These are phyloP conservation scores for Exserohilum rostratum DNA, from an alignment of 2,329 filamentous ascomycete genomes.

Conservation along the genomic window DNA sequence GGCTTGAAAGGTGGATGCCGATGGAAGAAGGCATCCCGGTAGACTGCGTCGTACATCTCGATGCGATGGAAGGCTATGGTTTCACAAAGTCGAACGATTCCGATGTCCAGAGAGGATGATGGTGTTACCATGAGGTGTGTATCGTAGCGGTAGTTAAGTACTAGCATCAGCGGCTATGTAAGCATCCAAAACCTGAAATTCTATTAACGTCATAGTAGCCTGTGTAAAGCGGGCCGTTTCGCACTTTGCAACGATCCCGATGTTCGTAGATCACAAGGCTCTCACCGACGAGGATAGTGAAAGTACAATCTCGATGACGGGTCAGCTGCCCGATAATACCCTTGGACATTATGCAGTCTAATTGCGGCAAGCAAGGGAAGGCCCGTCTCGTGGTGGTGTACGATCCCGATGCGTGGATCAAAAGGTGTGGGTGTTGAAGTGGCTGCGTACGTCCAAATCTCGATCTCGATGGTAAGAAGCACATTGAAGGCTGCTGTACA, in stretches of 20 bases:
- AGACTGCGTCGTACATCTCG: neutral
- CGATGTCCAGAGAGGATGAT: neutral
- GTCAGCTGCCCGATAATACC: neutral
- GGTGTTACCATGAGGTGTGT: neutral
- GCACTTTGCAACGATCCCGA: neutral
- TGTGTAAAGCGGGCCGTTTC: neutral
- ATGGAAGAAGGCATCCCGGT: neutral
- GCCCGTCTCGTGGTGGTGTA: neutral
- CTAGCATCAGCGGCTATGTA: neutral
- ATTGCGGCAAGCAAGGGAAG: neutral
- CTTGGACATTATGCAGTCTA: neutral
- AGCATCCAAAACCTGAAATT: neutral
- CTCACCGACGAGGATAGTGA: no score
- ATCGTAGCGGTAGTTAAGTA: neutral
- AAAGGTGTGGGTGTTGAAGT: neutral
- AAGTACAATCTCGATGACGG: neutral
- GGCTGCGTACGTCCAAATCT: neutral
- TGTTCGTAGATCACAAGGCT: neutral
- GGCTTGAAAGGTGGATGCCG: neutral
- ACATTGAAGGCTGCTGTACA: neutral
- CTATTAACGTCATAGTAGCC: neutral
- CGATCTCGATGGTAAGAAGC: slow-evolving; percentile 1
- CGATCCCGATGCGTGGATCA: neutral
- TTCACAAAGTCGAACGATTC: neutral
- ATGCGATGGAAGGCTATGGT: neutral